phyloP scores from a whole-genome alignment of 2,329 filamentous ascomycete species.

The Aspergillus phoenicis region DNA sequence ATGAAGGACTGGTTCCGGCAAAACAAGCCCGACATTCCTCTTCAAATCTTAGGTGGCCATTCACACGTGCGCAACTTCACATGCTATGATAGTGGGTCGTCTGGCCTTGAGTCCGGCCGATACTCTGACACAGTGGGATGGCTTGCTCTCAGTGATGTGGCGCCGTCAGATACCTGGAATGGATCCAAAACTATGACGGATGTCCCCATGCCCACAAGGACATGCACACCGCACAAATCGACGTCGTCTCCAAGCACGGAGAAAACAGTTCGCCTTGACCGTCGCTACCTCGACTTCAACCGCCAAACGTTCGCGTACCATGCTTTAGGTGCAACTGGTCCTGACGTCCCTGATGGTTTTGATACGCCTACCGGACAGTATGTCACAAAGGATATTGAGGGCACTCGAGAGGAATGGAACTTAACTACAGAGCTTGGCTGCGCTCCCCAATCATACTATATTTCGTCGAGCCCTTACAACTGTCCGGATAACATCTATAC shows the following conservation, averaged over 20 bases:
- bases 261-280: background rate
- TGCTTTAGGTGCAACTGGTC: background rate
- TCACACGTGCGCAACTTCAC: background rate
- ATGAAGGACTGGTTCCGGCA: background rate
- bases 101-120: background rate
- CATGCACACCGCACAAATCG: background rate
- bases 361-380: background rate
- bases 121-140: background rate
- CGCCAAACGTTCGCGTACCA: background rate
- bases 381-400: background rate
- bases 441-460: constrained; percentile 3
- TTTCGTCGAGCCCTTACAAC: background rate
- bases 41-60: background rate
- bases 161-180: background rate
- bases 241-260: background rate
- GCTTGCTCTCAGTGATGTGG: background rate
- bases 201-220: background rate
- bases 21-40: background rate
- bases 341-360: background rate
- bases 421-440: background rate
- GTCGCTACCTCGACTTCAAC: constrained; percentile 1
- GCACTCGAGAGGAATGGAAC: background rate
- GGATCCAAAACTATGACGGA: background rate
- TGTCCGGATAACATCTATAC: background rate
- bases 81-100: background rate